Conservation (phyloP, 768 basidiomycete species). For the Imleria badia region DNA sequence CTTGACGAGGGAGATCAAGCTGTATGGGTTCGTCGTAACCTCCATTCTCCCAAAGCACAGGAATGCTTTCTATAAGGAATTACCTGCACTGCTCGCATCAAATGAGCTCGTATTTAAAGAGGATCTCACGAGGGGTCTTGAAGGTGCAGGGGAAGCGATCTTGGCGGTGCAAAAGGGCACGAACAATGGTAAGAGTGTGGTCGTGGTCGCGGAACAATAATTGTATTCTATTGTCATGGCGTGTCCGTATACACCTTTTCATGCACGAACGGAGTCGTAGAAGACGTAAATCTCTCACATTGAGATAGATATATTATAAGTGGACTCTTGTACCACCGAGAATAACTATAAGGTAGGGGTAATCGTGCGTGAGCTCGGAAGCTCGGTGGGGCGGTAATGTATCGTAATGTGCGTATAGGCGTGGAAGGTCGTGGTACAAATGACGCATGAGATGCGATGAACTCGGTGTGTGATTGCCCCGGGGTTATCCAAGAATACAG, state of each 20-base stretch:
- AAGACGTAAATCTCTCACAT: background rate
- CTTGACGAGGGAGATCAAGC: background rate
- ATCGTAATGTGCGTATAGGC: constrained; percentile 8
- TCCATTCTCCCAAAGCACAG: background rate
- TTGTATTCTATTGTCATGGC: background rate
- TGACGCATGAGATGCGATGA: background rate
- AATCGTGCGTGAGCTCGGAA: constrained; percentile 9
- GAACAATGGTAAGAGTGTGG: background rate
- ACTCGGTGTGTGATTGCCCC: background rate
- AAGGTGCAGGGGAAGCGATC: background rate
- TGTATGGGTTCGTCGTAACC: background rate
- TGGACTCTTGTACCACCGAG: constrained; percentile 7
- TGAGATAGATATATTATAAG: constrained; percentile 19
- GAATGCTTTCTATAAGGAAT: background rate
- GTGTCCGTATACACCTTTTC: background rate
- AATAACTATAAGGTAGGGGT: constrained; percentile 25
- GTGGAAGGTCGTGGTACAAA: constrained; percentile 4
- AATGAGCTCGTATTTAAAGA: background rate
- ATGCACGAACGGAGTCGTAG: background rate
- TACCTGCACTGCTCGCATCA: constrained; percentile 1
- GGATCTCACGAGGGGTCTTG: constrained; percentile 2
- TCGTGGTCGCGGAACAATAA: background rate
- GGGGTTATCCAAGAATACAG: constrained; percentile 23
- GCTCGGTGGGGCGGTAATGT: background rate
- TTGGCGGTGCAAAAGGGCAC: constrained; percentile 5